Conservation (phyloP, 768 basidiomycete species). For the Psilocybe sp. region DNA sequence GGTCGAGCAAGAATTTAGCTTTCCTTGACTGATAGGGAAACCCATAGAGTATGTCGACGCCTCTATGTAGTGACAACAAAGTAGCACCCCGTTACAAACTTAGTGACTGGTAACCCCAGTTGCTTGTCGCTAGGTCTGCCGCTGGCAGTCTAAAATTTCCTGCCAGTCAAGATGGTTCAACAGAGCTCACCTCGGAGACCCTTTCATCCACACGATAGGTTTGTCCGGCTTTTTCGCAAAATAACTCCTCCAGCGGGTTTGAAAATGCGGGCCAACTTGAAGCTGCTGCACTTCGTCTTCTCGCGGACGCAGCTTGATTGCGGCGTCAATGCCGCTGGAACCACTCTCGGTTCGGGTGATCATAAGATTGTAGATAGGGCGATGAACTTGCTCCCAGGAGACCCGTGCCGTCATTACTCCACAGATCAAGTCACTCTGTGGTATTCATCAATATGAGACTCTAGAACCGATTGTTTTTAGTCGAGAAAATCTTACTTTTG, state of each 20-base stretch:
- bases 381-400: conserved; percentile 6
- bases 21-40: too few species aligned
- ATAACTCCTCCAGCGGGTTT: conserved; percentile 42
- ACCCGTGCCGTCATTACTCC: conserved; percentile 2
- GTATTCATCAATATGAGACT: background rate
- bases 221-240: conserved; percentile 53
- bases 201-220: conserved; percentile 42
- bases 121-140: background rate
- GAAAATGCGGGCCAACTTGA: conserved; percentile 41
- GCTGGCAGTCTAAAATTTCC: conserved; percentile 2
- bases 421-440: background rate
- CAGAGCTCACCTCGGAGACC: conserved; percentile 33
- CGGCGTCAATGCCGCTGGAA: conserved; percentile 47
- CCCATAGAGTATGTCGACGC: too few species aligned
- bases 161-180: background rate
- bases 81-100: too few species aligned
- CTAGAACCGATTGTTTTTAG: too few species aligned
- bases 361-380: background rate
- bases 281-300: conserved; percentile 45
- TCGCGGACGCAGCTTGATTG: conserved; percentile 54
- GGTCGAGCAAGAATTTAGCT: too few species aligned
- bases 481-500: conserved; percentile 29
- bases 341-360: background rate
- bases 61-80: too few species aligned
- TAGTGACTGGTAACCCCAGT: background rate